These are phyloP conservation scores for Microbotryum intermedium DNA, from an alignment of 1,284 basidiomycete species.

Conservation along the genomic window DNA sequence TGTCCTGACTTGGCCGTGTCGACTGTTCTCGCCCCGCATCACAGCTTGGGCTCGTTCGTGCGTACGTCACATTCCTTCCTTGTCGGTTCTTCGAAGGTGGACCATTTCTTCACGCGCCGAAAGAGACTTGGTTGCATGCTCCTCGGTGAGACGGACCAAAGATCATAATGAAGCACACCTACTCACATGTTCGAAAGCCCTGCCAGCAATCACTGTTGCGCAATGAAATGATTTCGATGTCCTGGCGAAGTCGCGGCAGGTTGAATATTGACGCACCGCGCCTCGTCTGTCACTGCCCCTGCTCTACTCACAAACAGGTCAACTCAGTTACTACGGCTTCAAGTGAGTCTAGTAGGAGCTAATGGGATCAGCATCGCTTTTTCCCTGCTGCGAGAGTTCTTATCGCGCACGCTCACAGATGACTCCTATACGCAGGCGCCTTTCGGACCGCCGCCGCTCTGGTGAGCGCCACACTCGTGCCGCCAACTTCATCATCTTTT, in stretches of 20 bases:
- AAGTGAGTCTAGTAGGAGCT: not conserved
- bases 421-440: constrained; percentile 2
- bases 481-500: constrained; percentile 19
- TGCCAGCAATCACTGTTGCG: too few relatives aligned
- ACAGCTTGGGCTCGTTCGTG: constrained; percentile 24
- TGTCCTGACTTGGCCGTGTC: not conserved
- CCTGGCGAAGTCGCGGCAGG: too few relatives aligned
- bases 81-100: not conserved
- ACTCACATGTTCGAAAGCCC: too few relatives aligned
- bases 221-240: too few relatives aligned
- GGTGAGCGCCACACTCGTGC: constrained; percentile 10
- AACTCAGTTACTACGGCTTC: constrained; percentile 25
- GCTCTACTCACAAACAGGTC: not conserved
- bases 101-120: too few relatives aligned
- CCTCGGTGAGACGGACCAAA: too few relatives aligned
- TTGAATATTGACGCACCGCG: not conserved
- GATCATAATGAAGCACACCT: too few relatives aligned
- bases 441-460: constrained; percentile 22
- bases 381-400: not conserved
- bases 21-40: not conserved
- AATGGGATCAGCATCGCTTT: not conserved
- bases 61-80: not conserved
- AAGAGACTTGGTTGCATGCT: too few relatives aligned
- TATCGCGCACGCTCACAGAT: too few relatives aligned
- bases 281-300: not conserved